Evolutionary conservation across 2,329 filamentous ascomycete species (phyloP).

Genomic region (Sporothrix euskadiensis): DNA sequence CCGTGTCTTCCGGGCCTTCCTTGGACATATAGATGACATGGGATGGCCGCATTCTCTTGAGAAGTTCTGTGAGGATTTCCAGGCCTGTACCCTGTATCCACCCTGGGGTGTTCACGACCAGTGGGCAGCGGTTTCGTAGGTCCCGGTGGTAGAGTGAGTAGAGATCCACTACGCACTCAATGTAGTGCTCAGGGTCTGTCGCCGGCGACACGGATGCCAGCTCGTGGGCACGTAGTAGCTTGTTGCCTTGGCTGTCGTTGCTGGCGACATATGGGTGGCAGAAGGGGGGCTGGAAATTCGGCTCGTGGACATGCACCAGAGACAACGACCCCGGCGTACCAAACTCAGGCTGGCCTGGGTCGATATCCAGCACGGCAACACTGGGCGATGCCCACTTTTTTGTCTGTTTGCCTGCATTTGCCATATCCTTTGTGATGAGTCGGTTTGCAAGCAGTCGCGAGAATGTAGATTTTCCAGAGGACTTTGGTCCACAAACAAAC

Average conservation of each 20-base stretch:
- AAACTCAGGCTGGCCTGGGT: constrained; percentile 77
- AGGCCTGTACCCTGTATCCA: constrained; percentile 73
- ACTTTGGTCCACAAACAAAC: constrained; percentile 69
- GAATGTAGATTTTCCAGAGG: constrained; percentile 75
- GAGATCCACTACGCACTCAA: constrained; percentile 64
- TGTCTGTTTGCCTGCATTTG: background rate
- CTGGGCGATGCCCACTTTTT: constrained; percentile 37
- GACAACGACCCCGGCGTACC: constrained; percentile 69
- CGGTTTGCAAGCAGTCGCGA: constrained; percentile 66
- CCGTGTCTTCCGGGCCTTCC: constrained; percentile 59
- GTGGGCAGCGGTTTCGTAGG: constrained; percentile 48
- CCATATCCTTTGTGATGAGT: constrained; percentile 54
- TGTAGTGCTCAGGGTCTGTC: constrained; percentile 66
- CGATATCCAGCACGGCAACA: constrained; percentile 69
- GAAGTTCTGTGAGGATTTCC: constrained; percentile 61
- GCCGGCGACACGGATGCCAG: constrained; percentile 66
- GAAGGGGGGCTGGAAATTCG: constrained; percentile 68
- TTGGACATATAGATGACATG: constrained; percentile 70
- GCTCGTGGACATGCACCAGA: constrained; percentile 59
- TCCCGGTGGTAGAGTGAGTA: constrained; percentile 56
- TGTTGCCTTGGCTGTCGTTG: constrained; percentile 38
- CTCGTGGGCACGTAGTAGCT: constrained; percentile 62
- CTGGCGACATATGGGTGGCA: constrained; percentile 50
- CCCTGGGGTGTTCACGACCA: constrained; percentile 73
- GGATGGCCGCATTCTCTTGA: constrained; percentile 55